A percentile compares a stretch with the other conserved stretches of the same genome.
Conservation (phyloP, 768 basidiomycete species). For the Lentinula detonsa region DNA sequence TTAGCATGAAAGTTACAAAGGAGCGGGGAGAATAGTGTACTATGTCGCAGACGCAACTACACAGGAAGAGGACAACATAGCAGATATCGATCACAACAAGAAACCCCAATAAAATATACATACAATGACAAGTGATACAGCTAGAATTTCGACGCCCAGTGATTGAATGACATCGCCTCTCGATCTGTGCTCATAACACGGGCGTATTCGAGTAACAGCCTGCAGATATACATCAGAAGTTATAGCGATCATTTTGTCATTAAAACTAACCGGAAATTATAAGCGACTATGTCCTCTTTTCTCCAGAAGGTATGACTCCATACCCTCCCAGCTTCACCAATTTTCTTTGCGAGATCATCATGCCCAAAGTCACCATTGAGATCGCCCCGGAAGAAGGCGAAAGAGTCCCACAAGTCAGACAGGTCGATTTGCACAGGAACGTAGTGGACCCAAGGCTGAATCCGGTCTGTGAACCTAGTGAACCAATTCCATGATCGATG, state of each 20-base stretch:
- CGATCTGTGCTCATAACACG: conserved; percentile 39
- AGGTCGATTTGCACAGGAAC: conserved; percentile 63
- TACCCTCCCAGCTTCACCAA: conserved; percentile 41
- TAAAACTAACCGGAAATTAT: conserved; percentile 38
- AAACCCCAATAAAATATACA: neutral
- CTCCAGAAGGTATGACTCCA: conserved; percentile 52
- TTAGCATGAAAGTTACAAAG: too few relatives aligned
- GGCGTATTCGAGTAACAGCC: conserved; percentile 44
- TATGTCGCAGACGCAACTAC: too few relatives aligned
- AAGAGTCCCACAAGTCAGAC: conserved; percentile 62
- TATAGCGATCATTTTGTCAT: neutral
- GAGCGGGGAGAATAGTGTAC: too few relatives aligned
- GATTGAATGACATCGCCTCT: conserved; percentile 22
- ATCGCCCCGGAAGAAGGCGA: conserved; percentile 69
- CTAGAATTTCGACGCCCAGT: neutral
- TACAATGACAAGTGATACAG: neutral
- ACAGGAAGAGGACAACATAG: too few relatives aligned
- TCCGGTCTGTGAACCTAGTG: conserved; percentile 47
- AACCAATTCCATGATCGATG: neutral
- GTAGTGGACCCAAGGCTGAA: conserved; percentile 71
- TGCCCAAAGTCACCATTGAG: conserved; percentile 51
- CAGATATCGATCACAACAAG: neutral
- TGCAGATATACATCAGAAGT: conserved; percentile 10
- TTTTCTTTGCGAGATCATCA: conserved; percentile 49
- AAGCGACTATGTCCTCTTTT: conserved; percentile 46